Conservation (phyloP, 495 filamentous ascomycete genomes). For the Aspergillus saccharolyticus region DNA sequence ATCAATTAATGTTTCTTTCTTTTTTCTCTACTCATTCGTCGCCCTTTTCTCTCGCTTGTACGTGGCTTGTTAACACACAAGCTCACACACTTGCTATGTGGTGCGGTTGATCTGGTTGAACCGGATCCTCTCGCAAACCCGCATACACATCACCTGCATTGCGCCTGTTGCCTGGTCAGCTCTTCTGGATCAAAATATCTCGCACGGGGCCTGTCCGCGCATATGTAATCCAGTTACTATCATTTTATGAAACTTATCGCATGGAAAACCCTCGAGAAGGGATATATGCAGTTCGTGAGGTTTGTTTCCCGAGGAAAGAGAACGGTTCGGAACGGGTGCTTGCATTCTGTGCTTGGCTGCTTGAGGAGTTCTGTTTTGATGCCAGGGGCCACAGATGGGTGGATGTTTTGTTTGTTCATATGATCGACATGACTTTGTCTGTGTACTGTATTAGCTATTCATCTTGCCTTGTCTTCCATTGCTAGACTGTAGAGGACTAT, state of each 20-base stretch:
- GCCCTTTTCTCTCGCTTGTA: constrained; percentile 2
- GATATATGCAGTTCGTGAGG: constrained; percentile 1
- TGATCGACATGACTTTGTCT: neutral
- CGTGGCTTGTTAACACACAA: neutral
- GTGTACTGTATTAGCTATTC: constrained; percentile 1
- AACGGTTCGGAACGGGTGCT: neutral
- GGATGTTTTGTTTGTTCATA: neutral
- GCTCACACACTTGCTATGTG: neutral
- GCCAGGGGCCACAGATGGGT: constrained; percentile 2
- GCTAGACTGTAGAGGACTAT: too few species aligned
- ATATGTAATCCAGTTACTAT: constrained; percentile 7
- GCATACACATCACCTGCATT: constrained; percentile 1
- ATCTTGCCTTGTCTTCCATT: neutral
- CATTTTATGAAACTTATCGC: neutral
- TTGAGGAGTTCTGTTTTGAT: neutral
- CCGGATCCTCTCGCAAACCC: neutral
- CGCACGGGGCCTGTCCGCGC: constrained; percentile 2
- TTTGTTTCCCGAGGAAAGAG: neutral
- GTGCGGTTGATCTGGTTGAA: neutral
- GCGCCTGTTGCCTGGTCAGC: constrained; percentile 5
- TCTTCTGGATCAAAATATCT: constrained; percentile 1
- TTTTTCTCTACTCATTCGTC: constrained; percentile 5
- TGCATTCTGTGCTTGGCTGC: neutral
- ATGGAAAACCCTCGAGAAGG: neutral
- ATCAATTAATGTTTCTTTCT: constrained; percentile 34